These are phyloP conservation scores for Arachis hypogaea DNA, from an alignment of 306 rosid genomes.

Conservation along the genomic window DNA sequence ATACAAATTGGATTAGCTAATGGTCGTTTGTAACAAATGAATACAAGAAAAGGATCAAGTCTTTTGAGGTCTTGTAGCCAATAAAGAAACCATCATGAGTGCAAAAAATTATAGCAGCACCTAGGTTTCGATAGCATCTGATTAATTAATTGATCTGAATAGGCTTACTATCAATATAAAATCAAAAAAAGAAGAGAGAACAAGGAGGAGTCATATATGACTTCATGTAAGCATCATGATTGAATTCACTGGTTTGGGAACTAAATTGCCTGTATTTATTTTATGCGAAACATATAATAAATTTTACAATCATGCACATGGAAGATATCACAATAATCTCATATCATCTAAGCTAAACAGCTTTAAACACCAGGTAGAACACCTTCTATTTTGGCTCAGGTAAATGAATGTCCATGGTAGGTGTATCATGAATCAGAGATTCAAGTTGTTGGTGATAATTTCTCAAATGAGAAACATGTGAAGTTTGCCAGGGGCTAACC, in stretches of 20 bases:
- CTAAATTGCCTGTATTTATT: background rate
- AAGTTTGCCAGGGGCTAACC: slow-evolving; percentile 40
- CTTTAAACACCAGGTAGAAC: slow-evolving; percentile 18
- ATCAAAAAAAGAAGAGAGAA: background rate
- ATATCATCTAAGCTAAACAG: slow-evolving; percentile 27
- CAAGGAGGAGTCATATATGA: background rate
- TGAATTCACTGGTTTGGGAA: background rate
- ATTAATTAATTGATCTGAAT: slow-evolving; percentile 12
- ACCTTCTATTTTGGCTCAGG: slow-evolving; percentile 36
- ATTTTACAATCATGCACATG: slow-evolving; percentile 12
- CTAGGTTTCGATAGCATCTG: slow-evolving; percentile 3
- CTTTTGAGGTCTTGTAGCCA: background rate
- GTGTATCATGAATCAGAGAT: slow-evolving; percentile 54
- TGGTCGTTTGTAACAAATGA: background rate
- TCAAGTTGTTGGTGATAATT: slow-evolving; percentile 52
- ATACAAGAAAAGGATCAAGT: background rate
- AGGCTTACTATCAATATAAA: background rate
- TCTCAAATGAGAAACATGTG: slow-evolving; percentile 42
- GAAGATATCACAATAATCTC: slow-evolving; percentile 16
- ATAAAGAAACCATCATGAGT: slow-evolving; percentile 7
- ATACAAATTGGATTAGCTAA: background rate
- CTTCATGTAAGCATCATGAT: background rate
- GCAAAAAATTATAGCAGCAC: background rate
- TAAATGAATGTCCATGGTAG: slow-evolving; percentile 50
- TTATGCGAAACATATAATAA: background rate